Evolutionary conservation across 192 early-diverging fungal species (phyloP).

Genomic region (Radiomyces spectabilis): DNA sequence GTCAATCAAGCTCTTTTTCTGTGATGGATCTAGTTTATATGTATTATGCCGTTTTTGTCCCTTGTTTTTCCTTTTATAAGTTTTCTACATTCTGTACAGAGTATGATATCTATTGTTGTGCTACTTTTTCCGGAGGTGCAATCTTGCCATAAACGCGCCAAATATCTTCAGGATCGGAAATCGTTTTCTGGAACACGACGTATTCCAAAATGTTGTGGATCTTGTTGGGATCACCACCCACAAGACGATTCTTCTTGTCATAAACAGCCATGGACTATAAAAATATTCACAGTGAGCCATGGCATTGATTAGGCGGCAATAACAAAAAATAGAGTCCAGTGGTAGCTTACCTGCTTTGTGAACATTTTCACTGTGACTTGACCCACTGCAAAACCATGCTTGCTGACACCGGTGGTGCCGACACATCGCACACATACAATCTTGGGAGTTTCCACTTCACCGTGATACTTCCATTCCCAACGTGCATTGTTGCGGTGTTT

Average conservation of each 20-base stretch:
- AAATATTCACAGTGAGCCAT: not conserved
- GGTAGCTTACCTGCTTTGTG: constrained; percentile 48
- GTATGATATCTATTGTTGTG: not conserved
- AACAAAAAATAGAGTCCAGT: not conserved
- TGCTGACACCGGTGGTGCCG: constrained; percentile 30
- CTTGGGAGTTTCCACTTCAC: constrained; percentile 42
- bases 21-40: too few species aligned
- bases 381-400: constrained; percentile 35
- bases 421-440: constrained; percentile 52
- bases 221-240: constrained; percentile 43
- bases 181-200: constrained; percentile 57
- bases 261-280: constrained; percentile 44
- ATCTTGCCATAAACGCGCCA: constrained; percentile 66
- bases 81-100: too few species aligned
- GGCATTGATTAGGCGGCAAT: too few species aligned
- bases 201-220: constrained; percentile 56
- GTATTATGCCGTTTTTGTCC: too few species aligned
- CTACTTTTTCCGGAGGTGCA: constrained; percentile 20
- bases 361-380: constrained; percentile 62
- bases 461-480: constrained; percentile 57
- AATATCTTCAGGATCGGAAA: constrained; percentile 48
- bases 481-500: constrained; percentile 39
- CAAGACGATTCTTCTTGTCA: constrained; percentile 36
- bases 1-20: too few species aligned
- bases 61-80: too few species aligned